Base-by-base conservation (phyloP, 805 yeast species). In the Grigorovia jiainica region DNA sequence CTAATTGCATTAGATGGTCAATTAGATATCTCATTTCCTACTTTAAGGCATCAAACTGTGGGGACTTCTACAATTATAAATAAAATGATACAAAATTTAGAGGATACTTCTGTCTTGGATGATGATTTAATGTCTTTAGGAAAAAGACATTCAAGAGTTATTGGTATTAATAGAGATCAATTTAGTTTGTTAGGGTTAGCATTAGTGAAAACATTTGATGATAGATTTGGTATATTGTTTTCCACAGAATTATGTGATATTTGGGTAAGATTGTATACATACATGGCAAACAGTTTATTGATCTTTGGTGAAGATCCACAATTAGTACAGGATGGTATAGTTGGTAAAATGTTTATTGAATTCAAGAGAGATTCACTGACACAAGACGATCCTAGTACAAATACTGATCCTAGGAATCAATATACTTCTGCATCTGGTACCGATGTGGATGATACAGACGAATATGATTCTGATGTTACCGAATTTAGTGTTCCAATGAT, bases 41-140 rank as follows among this genome's bases (percentile, higher is more conserved):
- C 84, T 5, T 76, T 84, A 48, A 73, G 73, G 47, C 87, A 82
- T 55, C 95, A 86, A 62, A 87, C 92, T 1, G 74, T 77, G 13
- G 74, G 89, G 7, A 80, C 85, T 65, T 87, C 90, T 0, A 87
- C 89, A 5, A 85, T 85, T 16, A 59, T 86, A 51, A 73, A 83
- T 23, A 70, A 77, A 34, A 82, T 89, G 2, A 75, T 85, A 45
- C 61, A 72, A 23, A 77, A 76, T 49, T 64, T 85, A 40, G 87
- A 82, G 41, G 70, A 78, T 48, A 65, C 84, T 40, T 54, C 70
- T 3, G 59, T 62, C 6, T 62, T 84, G 50, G 79, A 81, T 51
- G 80, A 71, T 20, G 79, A 78, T 43, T 62, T 86, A 39, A 65
- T 65, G 35, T 72, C 74, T 37, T 61, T 85, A 49, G 94, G 89